Evolutionary conservation across 2,329 filamentous ascomycete genomes (phyloP).

Genomic region (Epichloe amarillans): DNA sequence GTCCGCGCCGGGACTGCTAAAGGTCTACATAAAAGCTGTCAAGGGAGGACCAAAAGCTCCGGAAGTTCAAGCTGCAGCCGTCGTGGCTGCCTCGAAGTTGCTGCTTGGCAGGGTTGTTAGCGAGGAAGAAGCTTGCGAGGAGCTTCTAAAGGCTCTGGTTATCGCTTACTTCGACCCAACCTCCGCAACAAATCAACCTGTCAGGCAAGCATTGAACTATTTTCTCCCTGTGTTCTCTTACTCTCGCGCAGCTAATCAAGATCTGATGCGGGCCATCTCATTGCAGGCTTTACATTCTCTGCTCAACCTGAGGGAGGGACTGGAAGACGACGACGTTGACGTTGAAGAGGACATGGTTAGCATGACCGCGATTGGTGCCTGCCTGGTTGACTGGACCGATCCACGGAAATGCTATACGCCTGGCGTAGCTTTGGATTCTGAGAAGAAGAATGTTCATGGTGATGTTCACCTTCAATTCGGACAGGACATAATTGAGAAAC

Average conservation of each 20-base stretch:
- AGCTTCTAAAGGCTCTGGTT: conserved; percentile 74
- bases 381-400: conserved; percentile 90
- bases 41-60: conserved; percentile 55
- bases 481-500: conserved; percentile 59
- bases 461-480: conserved; percentile 74
- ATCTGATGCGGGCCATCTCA: conserved; percentile 62
- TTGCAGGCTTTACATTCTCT: conserved; percentile 64
- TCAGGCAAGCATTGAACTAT: conserved; percentile 80
- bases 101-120: conserved; percentile 69
- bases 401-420: conserved; percentile 60
- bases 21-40: conserved; percentile 74
- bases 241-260: conserved; percentile 68
- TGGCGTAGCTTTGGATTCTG: conserved; percentile 35
- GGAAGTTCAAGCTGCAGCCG: conserved; percentile 69
- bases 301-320: conserved; percentile 55
- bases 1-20: conserved; percentile 57
- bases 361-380: conserved; percentile 64
- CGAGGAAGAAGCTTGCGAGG: conserved; percentile 50
- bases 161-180: conserved; percentile 83
- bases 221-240: conserved; percentile 93
- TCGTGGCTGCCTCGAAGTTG: conserved; percentile 72
- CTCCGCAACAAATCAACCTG: conserved; percentile 63
- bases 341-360: conserved; percentile 68
- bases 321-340: conserved; percentile 65
- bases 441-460: conserved; percentile 54